Evolutionary conservation across 2,329 filamentous ascomycete species (phyloP), one percentile per base, ranked within the genome.

Genomic region (Colletotrichum sidae): DNA sequence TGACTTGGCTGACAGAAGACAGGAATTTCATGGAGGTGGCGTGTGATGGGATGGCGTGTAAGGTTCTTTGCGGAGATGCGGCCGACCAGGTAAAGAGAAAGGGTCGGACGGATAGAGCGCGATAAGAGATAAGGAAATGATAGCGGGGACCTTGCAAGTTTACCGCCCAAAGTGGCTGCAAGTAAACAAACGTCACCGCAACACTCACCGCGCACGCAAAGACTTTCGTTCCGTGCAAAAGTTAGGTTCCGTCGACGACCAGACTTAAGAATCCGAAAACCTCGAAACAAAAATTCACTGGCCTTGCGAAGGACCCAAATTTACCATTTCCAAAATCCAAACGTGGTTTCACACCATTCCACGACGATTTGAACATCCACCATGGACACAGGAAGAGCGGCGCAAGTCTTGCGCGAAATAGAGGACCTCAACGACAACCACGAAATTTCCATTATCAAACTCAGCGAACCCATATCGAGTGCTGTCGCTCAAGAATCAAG

Each of bases 401-500:
- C 77, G 25, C 72, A 83, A 38, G 81, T 84, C 17, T 76, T 89
- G 12, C 75, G 78, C 41, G 74, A 80, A 13, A 78, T 92, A 47
- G 76, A 80, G 46, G 79, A 85, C 52, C 80, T 92, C 2, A 84
- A 89, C 68, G 76, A 80, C 34, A 74, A 84, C 60, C 84, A 88
- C 55, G 86, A 91, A 69, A 84, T 96, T 67, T 90, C 90, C 57
- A 93, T 96, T 71, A 83, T 95, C 70, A 89, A 87, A 70, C 88
- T 96, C 72, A 92, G 90, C 74, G 91, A 94, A 73, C 90, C 91
- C 39, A 89, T 95, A 54, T 86, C 87, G 45, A 84, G 85, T 50
- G 83, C 86, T 55, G 73, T 83, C 2, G 70, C 80, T 37, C 72
- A 71, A 60, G 70, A 74, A 69, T 60, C 72, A 9, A 72, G 74